Conservation (phyloP, 257 asterid species). For the Jaltomata sinuosa region DNA sequence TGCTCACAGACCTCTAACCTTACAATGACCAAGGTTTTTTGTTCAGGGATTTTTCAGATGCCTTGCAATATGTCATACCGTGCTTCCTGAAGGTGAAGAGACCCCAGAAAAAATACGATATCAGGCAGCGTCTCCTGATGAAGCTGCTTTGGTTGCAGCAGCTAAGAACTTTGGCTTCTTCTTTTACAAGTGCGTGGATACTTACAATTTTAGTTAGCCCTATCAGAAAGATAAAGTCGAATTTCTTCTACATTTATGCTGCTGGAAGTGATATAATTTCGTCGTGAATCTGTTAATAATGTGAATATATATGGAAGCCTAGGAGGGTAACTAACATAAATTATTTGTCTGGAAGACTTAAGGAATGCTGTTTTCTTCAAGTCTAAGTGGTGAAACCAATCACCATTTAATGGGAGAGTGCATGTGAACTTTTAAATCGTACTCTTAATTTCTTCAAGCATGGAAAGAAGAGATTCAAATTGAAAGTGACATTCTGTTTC, state of each 20-base stretch:
- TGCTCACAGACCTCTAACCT: background rate
- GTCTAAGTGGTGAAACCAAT: background rate
- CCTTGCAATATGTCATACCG: conserved; percentile 99
- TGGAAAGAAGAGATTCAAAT: background rate
- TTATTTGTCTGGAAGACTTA: background rate
- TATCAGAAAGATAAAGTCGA: background rate
- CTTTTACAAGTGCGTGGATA: conserved; percentile 63
- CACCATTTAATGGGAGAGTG: background rate
- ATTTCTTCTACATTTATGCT: background rate
- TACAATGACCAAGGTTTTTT: conserved; percentile 11
- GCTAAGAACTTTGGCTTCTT: conserved; percentile 99
- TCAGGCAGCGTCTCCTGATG: conserved; percentile 99
- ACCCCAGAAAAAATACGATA: conserved; percentile 90
- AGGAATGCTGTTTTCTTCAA: background rate
- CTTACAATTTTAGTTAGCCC: background rate
- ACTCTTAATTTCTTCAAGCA: background rate
- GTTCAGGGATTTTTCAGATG: conserved; percentile 96
- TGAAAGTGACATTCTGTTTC: background rate
- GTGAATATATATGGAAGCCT: background rate
- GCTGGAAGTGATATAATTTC: background rate
- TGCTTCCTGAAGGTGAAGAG: conserved; percentile 99
- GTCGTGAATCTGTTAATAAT: background rate
- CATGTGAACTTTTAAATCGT: background rate
- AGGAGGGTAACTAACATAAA: background rate
- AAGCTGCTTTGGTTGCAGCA: conserved; percentile 90